Percentiles rank a stretch among this genome's conserved stretches.
phyloP scores from a whole-genome alignment of 345 rosid species.

The Camelina neglecta region DNA sequence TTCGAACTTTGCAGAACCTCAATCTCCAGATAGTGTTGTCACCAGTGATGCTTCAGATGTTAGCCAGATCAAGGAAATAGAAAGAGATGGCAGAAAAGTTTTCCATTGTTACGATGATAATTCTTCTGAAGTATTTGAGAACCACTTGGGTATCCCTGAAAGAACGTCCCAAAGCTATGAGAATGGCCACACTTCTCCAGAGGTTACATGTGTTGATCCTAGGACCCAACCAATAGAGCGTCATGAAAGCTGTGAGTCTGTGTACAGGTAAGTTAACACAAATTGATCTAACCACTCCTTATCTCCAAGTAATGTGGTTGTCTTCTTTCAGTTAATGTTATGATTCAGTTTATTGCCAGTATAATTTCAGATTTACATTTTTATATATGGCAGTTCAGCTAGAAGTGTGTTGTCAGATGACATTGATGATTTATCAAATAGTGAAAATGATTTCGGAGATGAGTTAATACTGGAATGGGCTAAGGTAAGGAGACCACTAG shows the following conservation, averaged over 20 bases:
- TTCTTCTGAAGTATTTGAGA: constrained; percentile 71
- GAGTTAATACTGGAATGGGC: constrained; percentile 91
- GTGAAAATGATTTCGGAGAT: constrained; percentile 66
- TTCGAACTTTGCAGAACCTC: constrained; percentile 60
- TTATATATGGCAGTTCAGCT: constrained; percentile 91
- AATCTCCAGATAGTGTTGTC: constrained; percentile 65
- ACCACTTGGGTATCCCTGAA: constrained; percentile 59
- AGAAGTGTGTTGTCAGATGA: constrained; percentile 77
- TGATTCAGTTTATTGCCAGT: constrained; percentile 31
- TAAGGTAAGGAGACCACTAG: constrained; percentile 58
- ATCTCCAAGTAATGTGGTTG: constrained; percentile 1
- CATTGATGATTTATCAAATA: constrained; percentile 63
- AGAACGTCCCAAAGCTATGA: constrained; percentile 57
- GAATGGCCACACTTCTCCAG: constrained; percentile 73
- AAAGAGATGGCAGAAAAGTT: constrained; percentile 62
- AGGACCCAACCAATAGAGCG: constrained; percentile 59
- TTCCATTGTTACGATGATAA: constrained; percentile 58
- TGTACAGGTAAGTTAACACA: constrained; percentile 66
- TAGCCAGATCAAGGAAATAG: constrained; percentile 61
- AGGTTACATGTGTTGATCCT: constrained; percentile 47
- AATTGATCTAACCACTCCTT: constrained; percentile 10
- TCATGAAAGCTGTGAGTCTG: constrained; percentile 70
- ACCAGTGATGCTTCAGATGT: constrained; percentile 75
- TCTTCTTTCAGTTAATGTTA: background rate
- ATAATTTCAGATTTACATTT: constrained; percentile 48